Evolutionary conservation across 1,139 yeast species (phyloP), one percentile per base, ranked within the genome.

Genomic region (Yarrowia galli): DNA sequence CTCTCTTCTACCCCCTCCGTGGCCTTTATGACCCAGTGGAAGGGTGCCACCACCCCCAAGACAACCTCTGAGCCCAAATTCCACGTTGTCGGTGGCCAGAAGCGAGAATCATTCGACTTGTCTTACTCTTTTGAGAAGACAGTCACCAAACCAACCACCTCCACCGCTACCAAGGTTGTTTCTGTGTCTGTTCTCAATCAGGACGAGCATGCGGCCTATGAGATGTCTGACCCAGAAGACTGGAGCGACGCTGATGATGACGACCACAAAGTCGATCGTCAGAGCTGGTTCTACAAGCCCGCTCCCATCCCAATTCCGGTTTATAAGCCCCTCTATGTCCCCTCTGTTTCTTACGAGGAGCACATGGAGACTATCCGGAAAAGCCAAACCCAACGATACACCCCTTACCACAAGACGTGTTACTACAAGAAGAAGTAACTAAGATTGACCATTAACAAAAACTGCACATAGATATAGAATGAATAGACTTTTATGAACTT

Each of bases 241-340:
- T 54, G 60, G 60, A 54, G 60, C 10, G 60, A 38, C 12, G 60
- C 60, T 25, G 60, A 54, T 13, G 46, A 54, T 2, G 60, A 54
- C 32, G 60, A 23, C 9, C 2, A 16, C n/a, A 13, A 20, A 9
- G n/a, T 23, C 2, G 46, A 54, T 25, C 18, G 28, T 25, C 28
- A 54, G 13, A 23, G 16, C 46, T 36, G 45, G 60, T 54, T 54
- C 10, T 54, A 23, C 35, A 36, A n/a, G n/a, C 46, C 60, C 8
- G 23, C 45, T 1, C 45, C 60, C n/a, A 23, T 54, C n/a, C 10
- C 8, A 10, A 36, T 38, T 7, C 60, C 32, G 2, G 42, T 20
- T 3, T 22, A 38, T 23, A 36, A 23, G n/a, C 60, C 60, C 3
- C 45, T 54, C n/a, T 54, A 54, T 16, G 43, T 51, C 16, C 58